These are phyloP conservation scores for Colletotrichum orbiculare DNA, from an alignment of 2,329 filamentous ascomycete species.

Conservation along the genomic window DNA sequence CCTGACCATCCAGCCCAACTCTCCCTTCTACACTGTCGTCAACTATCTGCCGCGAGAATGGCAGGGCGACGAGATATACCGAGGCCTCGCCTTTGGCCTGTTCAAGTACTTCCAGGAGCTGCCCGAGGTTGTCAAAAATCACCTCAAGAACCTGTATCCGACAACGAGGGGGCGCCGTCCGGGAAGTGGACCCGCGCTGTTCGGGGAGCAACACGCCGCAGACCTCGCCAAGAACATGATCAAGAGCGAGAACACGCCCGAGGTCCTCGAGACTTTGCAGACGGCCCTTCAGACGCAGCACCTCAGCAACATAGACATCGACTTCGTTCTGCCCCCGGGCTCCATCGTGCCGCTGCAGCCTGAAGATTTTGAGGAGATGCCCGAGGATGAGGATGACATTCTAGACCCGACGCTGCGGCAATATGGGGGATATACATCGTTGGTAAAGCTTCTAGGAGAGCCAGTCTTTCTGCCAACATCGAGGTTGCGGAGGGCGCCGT, in stretches of 20 bases:
- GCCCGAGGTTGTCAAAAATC: conserved; percentile 78
- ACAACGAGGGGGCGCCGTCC: conserved; percentile 66
- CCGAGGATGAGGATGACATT: conserved; percentile 73
- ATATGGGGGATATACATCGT: conserved; percentile 81
- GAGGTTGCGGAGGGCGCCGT: conserved; percentile 85
- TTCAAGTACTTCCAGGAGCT: conserved; percentile 95
- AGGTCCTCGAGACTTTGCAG: conserved; percentile 79
- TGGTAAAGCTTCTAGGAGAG: conserved; percentile 85
- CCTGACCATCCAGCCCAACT: conserved; percentile 92
- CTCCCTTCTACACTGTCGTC: conserved; percentile 90
- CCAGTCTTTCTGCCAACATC: conserved; percentile 89
- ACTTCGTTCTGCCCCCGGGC: conserved; percentile 84
- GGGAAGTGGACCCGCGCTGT: conserved; percentile 75
- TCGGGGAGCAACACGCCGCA: conserved; percentile 92
- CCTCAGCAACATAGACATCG: conserved; percentile 86
- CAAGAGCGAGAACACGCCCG: conserved; percentile 79
- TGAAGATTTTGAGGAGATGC: conserved; percentile 68
- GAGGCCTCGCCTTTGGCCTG: conserved; percentile 90
- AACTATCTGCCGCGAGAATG: conserved; percentile 90
- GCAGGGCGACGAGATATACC: conserved; percentile 93
- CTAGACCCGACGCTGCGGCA: conserved; percentile 72
- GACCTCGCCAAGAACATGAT: conserved; percentile 88
- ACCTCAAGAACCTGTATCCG: conserved; percentile 70
- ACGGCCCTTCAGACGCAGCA: conserved; percentile 84
- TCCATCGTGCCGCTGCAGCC: conserved; percentile 74